These are phyloP conservation scores for Epichloe amarillans DNA, from an alignment of 2,329 filamentous ascomycete genomes.

Conservation along the genomic window DNA sequence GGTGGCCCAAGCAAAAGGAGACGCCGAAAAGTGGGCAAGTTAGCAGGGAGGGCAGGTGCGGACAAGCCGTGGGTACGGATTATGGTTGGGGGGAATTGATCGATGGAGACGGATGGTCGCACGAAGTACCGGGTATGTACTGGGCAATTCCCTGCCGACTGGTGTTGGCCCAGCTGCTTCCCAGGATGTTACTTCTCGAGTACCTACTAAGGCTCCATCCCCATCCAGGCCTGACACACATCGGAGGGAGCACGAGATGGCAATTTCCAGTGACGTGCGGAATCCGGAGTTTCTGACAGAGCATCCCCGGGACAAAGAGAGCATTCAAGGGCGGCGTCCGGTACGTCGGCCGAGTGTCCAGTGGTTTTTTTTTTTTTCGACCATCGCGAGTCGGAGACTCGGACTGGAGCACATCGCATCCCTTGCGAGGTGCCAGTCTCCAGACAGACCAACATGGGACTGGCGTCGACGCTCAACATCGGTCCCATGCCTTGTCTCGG, in stretches of 20 bases:
- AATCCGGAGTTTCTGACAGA: too few species aligned
- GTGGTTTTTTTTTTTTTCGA: not conserved
- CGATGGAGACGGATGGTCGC: too few species aligned
- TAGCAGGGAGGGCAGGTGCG: slow-evolving; percentile 1
- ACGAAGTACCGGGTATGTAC: not conserved
- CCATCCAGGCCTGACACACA: not conserved
- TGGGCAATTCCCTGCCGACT: too few species aligned
- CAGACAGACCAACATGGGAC: too few species aligned
- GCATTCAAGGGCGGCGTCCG: not conserved
- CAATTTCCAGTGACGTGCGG: not conserved
- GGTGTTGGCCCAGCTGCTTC: too few species aligned
- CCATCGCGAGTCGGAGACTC: not conserved
- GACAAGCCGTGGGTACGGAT: not conserved
- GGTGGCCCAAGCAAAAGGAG: slow-evolving; percentile 3
- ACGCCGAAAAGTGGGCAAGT: slow-evolving; percentile 4
- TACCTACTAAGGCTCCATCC: not conserved
- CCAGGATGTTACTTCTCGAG: too few species aligned
- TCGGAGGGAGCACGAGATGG: not conserved
- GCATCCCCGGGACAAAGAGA: too few species aligned
- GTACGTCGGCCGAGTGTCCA: not conserved
- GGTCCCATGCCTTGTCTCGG: not conserved
- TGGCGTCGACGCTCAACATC: not conserved
- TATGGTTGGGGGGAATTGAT: not conserved
- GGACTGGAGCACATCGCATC: too few species aligned
- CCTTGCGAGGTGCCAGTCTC: too few species aligned